A percentile compares a stretch with the other conserved stretches of the same genome.
Evolutionary conservation across 192 early-diverging fungal species (phyloP).

Genomic region (Coemansia guatemalensis): DNA sequence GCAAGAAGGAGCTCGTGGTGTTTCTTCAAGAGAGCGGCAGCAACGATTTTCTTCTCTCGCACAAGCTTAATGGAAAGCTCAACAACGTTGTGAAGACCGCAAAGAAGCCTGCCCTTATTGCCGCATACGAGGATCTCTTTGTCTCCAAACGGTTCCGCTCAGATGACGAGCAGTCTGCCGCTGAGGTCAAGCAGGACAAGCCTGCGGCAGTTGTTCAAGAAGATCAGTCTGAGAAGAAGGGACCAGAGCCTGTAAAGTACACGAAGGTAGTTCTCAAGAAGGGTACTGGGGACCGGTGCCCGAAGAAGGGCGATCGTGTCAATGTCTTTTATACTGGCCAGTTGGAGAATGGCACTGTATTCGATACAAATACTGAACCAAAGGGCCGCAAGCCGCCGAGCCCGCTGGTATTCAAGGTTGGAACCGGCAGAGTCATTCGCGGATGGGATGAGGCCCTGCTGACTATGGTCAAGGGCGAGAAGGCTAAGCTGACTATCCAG

Average conservation of each 20-base stretch:
- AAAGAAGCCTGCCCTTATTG: conserved; percentile 62
- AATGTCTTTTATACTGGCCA: conserved; percentile 65
- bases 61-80: conserved; percentile 72
- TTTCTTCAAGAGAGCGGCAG: conserved; percentile 65
- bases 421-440: conserved; percentile 92
- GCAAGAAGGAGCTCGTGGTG: conserved; percentile 69
- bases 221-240: conserved; percentile 11
- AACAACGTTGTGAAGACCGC: conserved; percentile 67
- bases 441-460: conserved; percentile 87
- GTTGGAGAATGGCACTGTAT: conserved; percentile 68
- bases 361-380: conserved; percentile 63
- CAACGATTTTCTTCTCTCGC: conserved; percentile 62
- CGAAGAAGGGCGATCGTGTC: conserved; percentile 71
- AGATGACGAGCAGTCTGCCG: conserved; percentile 32
- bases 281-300: conserved; percentile 58
- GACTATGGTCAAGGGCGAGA: conserved; percentile 85
- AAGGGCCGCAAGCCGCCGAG: conserved; percentile 63
- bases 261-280: conserved; percentile 65
- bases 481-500: conserved; percentile 76
- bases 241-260: conserved; percentile 59
- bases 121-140: conserved; percentile 65
- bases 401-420: conserved; percentile 78
- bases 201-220: conserved; percentile 11
- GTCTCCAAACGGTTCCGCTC: conserved; percentile 59
- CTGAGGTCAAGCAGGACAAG: conserved; percentile 43